phyloP scores from a whole-genome alignment of 78 protist species.

The Dictyostelium intermedium region DNA sequence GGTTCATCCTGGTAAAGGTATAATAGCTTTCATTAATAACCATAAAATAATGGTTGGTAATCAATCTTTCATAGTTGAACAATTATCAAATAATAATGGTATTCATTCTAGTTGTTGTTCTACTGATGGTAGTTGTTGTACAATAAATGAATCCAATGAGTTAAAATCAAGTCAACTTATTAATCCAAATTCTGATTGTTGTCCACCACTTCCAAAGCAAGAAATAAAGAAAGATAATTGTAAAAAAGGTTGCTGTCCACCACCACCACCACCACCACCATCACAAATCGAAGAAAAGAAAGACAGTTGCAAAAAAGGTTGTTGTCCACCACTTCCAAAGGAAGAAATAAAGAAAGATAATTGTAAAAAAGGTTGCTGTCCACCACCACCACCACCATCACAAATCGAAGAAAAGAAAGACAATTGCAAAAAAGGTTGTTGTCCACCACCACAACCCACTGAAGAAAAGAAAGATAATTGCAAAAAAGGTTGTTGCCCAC shows the following conservation, averaged over 20 bases:
- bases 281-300: background rate
- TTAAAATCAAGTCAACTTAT: background rate
- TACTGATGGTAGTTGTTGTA: too few species aligned
- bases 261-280: background rate
- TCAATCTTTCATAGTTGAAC: background rate
- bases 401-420: background rate
- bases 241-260: constrained; percentile 35
- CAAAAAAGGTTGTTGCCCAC: constrained; percentile 4
- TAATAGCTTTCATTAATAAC: background rate
- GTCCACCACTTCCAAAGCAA: background rate
- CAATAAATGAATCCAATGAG: too few species aligned
- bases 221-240: background rate
- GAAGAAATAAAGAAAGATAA: background rate
- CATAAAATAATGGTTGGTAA: background rate
- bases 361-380: constrained; percentile 48
- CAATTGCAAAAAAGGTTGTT: constrained; percentile 28
- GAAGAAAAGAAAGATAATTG: background rate
- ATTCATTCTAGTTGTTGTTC: background rate
- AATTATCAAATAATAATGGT: background rate
- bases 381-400: background rate
- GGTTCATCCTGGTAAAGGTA: constrained; percentile 48
- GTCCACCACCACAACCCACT: background rate
- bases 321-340: background rate
- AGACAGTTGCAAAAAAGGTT: constrained; percentile 5
- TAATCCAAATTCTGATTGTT: constrained; percentile 6